A percentile compares a stretch with the other conserved stretches of the same genome.
phyloP scores from a whole-genome alignment of 805 yeast species.

The Zygotorulaspora chibaensis region DNA sequence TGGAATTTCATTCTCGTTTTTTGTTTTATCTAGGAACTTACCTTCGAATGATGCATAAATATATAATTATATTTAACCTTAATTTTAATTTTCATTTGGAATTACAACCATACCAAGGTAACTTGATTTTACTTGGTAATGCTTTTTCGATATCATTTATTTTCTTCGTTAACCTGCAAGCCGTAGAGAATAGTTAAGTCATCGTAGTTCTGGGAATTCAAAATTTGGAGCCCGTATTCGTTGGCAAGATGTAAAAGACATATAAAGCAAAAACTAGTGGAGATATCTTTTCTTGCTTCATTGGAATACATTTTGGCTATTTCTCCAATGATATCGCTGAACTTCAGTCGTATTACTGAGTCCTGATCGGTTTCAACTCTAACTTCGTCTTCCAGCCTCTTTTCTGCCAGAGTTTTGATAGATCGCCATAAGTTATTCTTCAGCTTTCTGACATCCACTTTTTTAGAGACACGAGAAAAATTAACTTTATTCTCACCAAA shows the following conservation, averaged over 20 bases:
- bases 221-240: conserved; percentile 67
- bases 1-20: background rate
- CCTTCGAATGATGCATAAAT: no score
- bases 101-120: no score
- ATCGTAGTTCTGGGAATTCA: conserved; percentile 40
- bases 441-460: conserved; percentile 67
- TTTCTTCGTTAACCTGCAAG: background rate
- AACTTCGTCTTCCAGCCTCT: conserved; percentile 32
- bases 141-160: no score
- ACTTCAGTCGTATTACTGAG: conserved; percentile 29
- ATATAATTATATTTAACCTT: no score
- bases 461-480: conserved; percentile 70
- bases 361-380: conserved; percentile 22
- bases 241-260: conserved; percentile 82
- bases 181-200: conserved; percentile 24
- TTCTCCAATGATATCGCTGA: conserved; percentile 47
- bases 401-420: conserved; percentile 30
- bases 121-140: no score
- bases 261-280: conserved; percentile 82
- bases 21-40: no score
- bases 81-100: no score
- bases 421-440: conserved; percentile 75
- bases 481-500: conserved; percentile 38
- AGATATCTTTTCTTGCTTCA: conserved; percentile 59
- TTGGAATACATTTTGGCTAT: conserved; percentile 50